A percentile compares a stretch with the other conserved stretches of the same genome.
Conservation (phyloP, 2,329 filamentous ascomycete species). For the Beauveria medogensis region DNA sequence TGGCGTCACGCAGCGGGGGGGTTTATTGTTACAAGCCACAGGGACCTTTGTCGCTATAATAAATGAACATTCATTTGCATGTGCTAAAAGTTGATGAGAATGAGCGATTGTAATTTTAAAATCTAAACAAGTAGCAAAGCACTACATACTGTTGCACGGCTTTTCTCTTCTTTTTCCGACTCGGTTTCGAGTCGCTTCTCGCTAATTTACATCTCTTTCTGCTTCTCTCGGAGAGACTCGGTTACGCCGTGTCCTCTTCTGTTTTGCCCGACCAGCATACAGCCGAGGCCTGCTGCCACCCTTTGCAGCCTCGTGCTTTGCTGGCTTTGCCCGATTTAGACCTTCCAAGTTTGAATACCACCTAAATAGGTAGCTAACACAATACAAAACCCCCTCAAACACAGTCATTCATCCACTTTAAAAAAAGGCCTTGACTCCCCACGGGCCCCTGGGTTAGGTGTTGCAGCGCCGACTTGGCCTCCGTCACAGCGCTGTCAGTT, state of each 20-base stretch:
- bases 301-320: background rate
- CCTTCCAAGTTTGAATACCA: too few species aligned
- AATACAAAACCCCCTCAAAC: too few species aligned
- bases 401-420: too few species aligned
- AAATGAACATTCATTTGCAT: background rate
- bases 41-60: background rate
- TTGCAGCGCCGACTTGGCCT: too few species aligned
- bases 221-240: background rate
- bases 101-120: background rate
- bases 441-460: too few species aligned
- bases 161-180: background rate
- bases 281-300: constrained; percentile 1
- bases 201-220: background rate
- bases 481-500: too few species aligned
- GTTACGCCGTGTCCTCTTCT: background rate
- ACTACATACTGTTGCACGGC: background rate
- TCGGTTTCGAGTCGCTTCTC: background rate
- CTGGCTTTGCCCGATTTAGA: too few species aligned
- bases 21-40: background rate
- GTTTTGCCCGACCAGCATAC: background rate
- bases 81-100: background rate
- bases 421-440: too few species aligned
- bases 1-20: background rate
- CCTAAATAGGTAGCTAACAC: too few species aligned
- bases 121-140: too few species aligned